A percentile compares a stretch with the other conserved stretches of the same genome.
These are phyloP conservation scores for Pilaira anomala DNA, from an alignment of 192 early-diverging fungal species.

Conservation along the genomic window DNA sequence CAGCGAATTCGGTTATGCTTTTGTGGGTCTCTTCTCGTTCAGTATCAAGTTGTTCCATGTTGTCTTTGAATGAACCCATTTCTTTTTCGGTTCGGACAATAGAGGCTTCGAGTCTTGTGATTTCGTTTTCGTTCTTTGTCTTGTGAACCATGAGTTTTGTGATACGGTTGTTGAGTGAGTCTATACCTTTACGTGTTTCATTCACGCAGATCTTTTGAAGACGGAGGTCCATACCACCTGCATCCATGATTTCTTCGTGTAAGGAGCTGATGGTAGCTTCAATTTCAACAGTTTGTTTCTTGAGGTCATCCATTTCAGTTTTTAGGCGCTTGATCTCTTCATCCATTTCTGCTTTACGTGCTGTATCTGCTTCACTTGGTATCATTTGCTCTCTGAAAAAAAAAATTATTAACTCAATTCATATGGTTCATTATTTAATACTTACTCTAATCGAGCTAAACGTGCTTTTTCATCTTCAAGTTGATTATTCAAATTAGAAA, in stretches of 20 bases:
- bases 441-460: conserved; percentile 53
- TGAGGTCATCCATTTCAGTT: conserved; percentile 45
- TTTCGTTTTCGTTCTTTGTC: conserved; percentile 71
- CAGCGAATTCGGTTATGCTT: conserved; percentile 26
- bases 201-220: conserved; percentile 85
- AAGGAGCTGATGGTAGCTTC: conserved; percentile 77
- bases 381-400: conserved; percentile 41
- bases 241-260: conserved; percentile 88
- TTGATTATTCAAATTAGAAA: conserved; percentile 60
- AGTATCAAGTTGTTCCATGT: conserved; percentile 35
- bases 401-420: neutral
- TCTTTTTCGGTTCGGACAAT: conserved; percentile 66
- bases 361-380: conserved; percentile 51
- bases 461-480: conserved; percentile 68
- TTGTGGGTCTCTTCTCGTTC: conserved; percentile 22
- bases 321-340: conserved; percentile 45
- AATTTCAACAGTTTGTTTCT: conserved; percentile 58
- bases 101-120: conserved; percentile 62
- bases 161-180: conserved; percentile 58
- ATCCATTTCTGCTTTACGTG: conserved; percentile 50
- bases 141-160: conserved; percentile 74
- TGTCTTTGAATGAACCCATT: conserved; percentile 51
- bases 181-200: conserved; percentile 74
- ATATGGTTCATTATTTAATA: neutral
- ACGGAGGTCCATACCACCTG: conserved; percentile 84